phyloP scores from a whole-genome alignment of 306 rosid species.

The Lagenaria siceraria region DNA sequence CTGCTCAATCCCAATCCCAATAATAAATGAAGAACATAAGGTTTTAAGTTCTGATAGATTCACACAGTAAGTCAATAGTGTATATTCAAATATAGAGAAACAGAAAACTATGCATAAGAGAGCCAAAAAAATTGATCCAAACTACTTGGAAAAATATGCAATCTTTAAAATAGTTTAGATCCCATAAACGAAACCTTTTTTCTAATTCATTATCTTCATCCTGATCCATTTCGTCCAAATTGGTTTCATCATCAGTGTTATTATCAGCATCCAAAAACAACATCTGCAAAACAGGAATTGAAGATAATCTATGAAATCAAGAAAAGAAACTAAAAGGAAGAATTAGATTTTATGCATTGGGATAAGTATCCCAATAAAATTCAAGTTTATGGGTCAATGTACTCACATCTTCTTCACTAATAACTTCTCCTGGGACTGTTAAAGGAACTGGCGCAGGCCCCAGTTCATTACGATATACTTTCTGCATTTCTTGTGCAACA shows the following conservation, averaged over 20 bases:
- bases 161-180: not conserved
- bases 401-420: slow-evolving; percentile 83
- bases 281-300: slow-evolving; percentile 31
- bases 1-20: not conserved
- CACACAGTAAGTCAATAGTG: not conserved
- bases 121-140: not conserved
- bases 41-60: not conserved
- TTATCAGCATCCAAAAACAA: slow-evolving; percentile 70
- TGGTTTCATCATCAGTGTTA: slow-evolving; percentile 45
- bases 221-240: slow-evolving; percentile 31
- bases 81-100: not conserved
- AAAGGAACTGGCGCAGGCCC: slow-evolving; percentile 88
- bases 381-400: not conserved
- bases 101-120: not conserved
- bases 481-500: slow-evolving; percentile 87
- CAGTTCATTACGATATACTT: slow-evolving; percentile 72
- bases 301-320: not conserved
- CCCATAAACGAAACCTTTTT: slow-evolving; percentile 33
- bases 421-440: slow-evolving; percentile 60
- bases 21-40: not conserved
- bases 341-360: not conserved
- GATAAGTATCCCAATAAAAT: not conserved
- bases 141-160: not conserved
- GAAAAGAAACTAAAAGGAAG: not conserved
- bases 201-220: slow-evolving; percentile 34